Evolutionary conservation across 108 stramenopile genomes (phyloP).

Genomic region (Seminavis robusta): DNA sequence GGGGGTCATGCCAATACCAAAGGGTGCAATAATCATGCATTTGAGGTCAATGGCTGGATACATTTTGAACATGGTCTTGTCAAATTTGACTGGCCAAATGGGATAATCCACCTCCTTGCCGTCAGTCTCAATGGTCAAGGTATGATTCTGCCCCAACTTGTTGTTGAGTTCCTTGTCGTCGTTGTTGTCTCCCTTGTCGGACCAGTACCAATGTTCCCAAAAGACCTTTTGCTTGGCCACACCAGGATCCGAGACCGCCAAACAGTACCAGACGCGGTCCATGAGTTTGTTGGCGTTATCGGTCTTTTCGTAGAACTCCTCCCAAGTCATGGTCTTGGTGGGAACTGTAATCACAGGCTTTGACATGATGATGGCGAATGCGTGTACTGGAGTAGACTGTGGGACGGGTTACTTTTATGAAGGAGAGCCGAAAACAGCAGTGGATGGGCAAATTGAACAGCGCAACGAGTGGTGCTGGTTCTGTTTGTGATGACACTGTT

Average conservation of each 20-base stretch:
- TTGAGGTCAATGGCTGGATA: conserved; percentile 12
- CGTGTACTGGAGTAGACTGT: not conserved
- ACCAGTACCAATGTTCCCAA: conserved; percentile 18
- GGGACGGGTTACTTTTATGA: not conserved
- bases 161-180: not conserved
- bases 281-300: conserved; percentile 15
- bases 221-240: conserved; percentile 10
- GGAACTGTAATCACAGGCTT: not conserved
- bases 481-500: too few relatives aligned
- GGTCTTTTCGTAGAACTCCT: conserved; percentile 9
- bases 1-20: not conserved
- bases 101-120: conserved; percentile 5
- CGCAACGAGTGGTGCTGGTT: too few relatives aligned
- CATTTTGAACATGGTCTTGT: conserved; percentile 3
- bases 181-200: not conserved
- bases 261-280: conserved; percentile 14
- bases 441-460: too few relatives aligned
- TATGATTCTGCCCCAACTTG: conserved; percentile 7
- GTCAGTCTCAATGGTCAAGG: not conserved
- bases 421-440: too few relatives aligned
- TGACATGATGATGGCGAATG: not conserved
- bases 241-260: not conserved
- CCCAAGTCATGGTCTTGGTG: conserved; percentile 3
- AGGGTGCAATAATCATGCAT: conserved; percentile 5
- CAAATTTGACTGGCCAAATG: conserved; percentile 5